phyloP scores from a whole-genome alignment of 73 alveolate genomes.

The Symbiodinium pilosum region DNA sequence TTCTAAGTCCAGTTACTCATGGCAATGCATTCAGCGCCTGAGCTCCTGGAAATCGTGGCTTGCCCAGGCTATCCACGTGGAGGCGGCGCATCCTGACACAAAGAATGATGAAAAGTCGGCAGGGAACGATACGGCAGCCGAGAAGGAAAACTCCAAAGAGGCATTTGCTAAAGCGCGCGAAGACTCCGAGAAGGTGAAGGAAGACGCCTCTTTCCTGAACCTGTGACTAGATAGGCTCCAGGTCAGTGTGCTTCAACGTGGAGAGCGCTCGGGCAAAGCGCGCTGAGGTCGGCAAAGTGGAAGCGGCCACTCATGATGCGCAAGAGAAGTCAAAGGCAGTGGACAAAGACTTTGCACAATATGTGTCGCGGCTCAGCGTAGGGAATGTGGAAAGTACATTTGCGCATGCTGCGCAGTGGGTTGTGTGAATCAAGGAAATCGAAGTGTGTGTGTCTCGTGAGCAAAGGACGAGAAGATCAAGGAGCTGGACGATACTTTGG shows the following conservation, averaged over 20 bases:
- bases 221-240: background rate
- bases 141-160: conserved; percentile 14
- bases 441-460: background rate
- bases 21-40: too few species aligned
- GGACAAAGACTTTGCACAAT: conserved; percentile 61
- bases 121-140: background rate
- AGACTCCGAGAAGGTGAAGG: conserved; percentile 26
- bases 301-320: conserved; percentile 59
- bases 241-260: too few species aligned
- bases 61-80: too few species aligned
- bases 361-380: background rate
- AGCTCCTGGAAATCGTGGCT: too few species aligned
- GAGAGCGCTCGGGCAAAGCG: background rate
- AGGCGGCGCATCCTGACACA: background rate
- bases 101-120: background rate
- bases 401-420: background rate
- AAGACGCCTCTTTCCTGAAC: background rate
- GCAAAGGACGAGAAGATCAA: conserved; percentile 32
- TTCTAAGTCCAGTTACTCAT: too few species aligned
- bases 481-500: conserved; percentile 33
- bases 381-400: too few species aligned
- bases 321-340: conserved; percentile 21
- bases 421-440: background rate
- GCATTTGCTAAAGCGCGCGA: conserved; percentile 23
- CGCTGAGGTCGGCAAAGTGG: conserved; percentile 30